A percentile compares a stretch with the other conserved stretches of the same genome.
phyloP scores from a whole-genome alignment of 225 moss, liverwort and hornwort genomes.

The Physcomitrium patens region DNA sequence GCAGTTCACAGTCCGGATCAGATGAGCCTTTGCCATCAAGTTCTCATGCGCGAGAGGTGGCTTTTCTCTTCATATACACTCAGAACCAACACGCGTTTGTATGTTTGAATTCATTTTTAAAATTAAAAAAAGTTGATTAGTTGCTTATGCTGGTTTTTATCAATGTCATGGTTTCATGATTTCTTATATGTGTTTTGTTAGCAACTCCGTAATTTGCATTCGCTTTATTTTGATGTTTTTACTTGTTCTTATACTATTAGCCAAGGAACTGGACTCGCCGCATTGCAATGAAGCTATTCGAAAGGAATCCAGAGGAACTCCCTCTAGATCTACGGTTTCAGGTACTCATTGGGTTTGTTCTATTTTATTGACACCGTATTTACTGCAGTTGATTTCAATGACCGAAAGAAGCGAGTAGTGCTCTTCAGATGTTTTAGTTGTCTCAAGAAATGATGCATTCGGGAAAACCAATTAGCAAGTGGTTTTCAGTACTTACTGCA shows the following conservation, averaged over 20 bases:
- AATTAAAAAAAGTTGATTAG: neutral
- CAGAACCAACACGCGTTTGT: neutral
- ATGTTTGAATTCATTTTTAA: neutral
- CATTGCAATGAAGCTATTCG: conserved; percentile 72
- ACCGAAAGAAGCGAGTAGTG: too few species aligned
- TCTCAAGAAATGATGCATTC: too few species aligned
- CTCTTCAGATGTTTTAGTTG: too few species aligned
- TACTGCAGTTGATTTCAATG: too few species aligned
- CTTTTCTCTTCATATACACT: neutral
- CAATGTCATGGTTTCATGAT: neutral
- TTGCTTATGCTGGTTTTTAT: neutral
- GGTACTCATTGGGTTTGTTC: conserved; percentile 30
- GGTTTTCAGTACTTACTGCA: too few species aligned
- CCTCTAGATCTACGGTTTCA: conserved; percentile 57
- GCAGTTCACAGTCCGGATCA: conserved; percentile 69
- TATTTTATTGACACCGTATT: neutral
- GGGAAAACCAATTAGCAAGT: too few species aligned
- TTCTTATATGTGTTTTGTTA: too few species aligned
- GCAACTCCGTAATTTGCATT: neutral
- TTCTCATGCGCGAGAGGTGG: conserved; percentile 59
- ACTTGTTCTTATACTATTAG: neutral
- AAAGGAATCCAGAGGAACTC: conserved; percentile 65
- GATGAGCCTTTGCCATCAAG: conserved; percentile 61
- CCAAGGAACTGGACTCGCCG: conserved; percentile 57
- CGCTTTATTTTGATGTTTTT: neutral